Evolutionary conservation across 2,329 filamentous ascomycete genomes (phyloP), one percentile per base, ranked within the genome.

Genomic region (Penicillium hordei): DNA sequence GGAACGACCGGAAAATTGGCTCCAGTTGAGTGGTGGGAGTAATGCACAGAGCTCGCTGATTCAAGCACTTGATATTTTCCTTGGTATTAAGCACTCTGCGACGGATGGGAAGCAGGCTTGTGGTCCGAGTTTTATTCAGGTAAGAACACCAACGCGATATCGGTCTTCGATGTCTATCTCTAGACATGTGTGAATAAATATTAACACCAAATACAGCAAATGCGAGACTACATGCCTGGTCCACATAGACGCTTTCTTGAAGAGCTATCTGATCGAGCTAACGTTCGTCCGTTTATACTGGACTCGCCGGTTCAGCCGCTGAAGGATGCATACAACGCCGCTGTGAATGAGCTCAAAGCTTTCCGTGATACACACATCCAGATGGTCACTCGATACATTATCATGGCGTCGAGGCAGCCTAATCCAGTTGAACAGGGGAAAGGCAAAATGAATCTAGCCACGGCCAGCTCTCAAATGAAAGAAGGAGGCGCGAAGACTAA

Each of bases 11-110:
- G 81, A 80, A 1, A 68, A 77, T 13, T 83, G 80, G 80, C 72
- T 74, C 21, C 78, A 81, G 49, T 80, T 82, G 57, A 78, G 80
- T 33, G 82, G 82, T 3, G 82, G 82, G 0, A 83, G 81, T 60
- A 84, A 84, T 62, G 82, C 79, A 0, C 82, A 83, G 62, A 83
- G 80, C 67, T 82, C 81, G 0, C 60, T 84, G 45, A 75, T 84
- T 3, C 82, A 83, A 48, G 79, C 82, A 21, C 81, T 82, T 57
- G 82, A 84, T 60, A 79, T 81, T 7, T 78, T 80, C 2, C 74
- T 84, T 3, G 80, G 79, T 0, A 78, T 83, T 19, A 73, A 79
- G 31, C 82, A 84, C 62, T 66, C 73, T 5, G 72, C 72, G 0
- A 75, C 72, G 1, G 79, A 69, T 36, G 74, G 66, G 61, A 58